Evolutionary conservation across 179 eudicot species (phyloP).

Genomic region (Beta macrorhiza): DNA sequence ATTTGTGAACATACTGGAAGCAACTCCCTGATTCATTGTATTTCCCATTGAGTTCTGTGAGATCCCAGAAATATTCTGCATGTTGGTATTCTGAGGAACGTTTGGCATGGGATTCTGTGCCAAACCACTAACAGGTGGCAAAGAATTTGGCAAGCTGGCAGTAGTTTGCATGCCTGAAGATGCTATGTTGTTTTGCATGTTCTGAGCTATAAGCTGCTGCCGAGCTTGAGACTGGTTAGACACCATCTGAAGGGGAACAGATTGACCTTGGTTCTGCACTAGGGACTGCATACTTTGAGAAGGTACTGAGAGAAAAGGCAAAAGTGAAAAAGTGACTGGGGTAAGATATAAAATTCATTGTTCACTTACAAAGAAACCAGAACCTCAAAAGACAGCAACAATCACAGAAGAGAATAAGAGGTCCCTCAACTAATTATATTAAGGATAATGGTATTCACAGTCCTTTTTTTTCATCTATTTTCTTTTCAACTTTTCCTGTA

Average conservation of each 20-base stretch:
- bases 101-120: constrained; percentile 61
- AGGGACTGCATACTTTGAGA: constrained; percentile 68
- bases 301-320: constrained; percentile 28
- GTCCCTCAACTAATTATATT: background rate
- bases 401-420: background rate
- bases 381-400: background rate
- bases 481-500: background rate
- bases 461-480: background rate
- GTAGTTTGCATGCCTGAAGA: constrained; percentile 58
- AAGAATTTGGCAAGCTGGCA: constrained; percentile 53
- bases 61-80: constrained; percentile 65
- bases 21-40: constrained; percentile 70
- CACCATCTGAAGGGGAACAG: constrained; percentile 60
- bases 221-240: constrained; percentile 59
- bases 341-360: background rate
- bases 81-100: constrained; percentile 62
- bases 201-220: constrained; percentile 62
- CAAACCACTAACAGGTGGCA: constrained; percentile 56
- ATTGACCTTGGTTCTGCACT: constrained; percentile 62
- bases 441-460: background rate
- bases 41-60: constrained; percentile 64
- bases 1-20: constrained; percentile 62
- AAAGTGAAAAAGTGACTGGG: constrained; percentile 22
- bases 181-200: constrained; percentile 55
- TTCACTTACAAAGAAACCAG: background rate